Percentiles rank a stretch among this genome's conserved stretches.
Evolutionary conservation across 2,329 filamentous ascomycete species (phyloP).

Genomic region (Byssochlamys sp.): DNA sequence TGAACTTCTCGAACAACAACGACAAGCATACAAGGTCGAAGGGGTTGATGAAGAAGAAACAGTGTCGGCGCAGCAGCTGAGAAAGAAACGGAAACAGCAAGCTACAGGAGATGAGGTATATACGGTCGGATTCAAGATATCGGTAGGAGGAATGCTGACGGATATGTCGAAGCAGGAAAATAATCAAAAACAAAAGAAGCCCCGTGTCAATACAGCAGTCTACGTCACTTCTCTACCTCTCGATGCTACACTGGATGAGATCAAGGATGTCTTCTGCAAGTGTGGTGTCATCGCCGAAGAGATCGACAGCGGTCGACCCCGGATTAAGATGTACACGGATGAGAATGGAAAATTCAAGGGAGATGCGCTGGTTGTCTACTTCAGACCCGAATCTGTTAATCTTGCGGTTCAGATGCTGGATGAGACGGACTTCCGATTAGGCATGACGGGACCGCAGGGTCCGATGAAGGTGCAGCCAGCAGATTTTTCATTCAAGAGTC

Average conservation of each 20-base stretch:
- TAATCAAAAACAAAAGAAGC: slow-evolving; percentile 33
- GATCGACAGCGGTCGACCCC: slow-evolving; percentile 74
- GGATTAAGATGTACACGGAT: slow-evolving; percentile 88
- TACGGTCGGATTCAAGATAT: slow-evolving; percentile 5
- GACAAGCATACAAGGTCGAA: slow-evolving; percentile 50
- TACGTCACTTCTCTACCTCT: slow-evolving; percentile 81
- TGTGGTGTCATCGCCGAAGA: slow-evolving; percentile 89
- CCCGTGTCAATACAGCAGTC: slow-evolving; percentile 70
- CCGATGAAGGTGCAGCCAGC: slow-evolving; percentile 74
- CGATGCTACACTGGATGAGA: slow-evolving; percentile 69
- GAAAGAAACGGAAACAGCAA: slow-evolving; percentile 47
- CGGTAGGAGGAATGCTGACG: neutral
- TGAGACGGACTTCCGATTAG: slow-evolving; percentile 60
- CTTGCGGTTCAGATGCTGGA: slow-evolving; percentile 48
- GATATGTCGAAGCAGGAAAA: slow-evolving; percentile 12
- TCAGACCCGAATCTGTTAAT: slow-evolving; percentile 84
- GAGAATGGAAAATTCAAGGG: slow-evolving; percentile 79
- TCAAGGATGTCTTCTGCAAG: slow-evolving; percentile 75
- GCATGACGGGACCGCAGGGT: slow-evolving; percentile 44
- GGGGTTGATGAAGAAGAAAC: slow-evolving; percentile 51
- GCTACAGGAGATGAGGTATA: slow-evolving; percentile 43
- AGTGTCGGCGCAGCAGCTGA: slow-evolving; percentile 33
- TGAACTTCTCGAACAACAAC: slow-evolving; percentile 50
- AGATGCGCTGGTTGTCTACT: slow-evolving; percentile 86
- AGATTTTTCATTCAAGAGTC: slow-evolving; percentile 84